Conservation (phyloP, 2,329 filamentous ascomycete genomes). For the Neonectria neomacrospora region DNA sequence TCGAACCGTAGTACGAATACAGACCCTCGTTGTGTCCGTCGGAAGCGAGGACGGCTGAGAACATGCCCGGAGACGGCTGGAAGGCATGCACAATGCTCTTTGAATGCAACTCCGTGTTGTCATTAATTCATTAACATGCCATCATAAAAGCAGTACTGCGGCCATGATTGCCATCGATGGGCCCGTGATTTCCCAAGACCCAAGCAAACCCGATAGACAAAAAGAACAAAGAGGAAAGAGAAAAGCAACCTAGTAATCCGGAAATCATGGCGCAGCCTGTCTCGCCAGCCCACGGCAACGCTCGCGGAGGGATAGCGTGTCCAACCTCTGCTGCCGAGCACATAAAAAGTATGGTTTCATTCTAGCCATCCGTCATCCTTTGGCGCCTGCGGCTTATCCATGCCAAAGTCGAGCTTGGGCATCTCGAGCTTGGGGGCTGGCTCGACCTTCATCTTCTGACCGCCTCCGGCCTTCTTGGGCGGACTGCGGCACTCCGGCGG, state of each 20-base stretch:
- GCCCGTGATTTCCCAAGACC: slow-evolving; percentile 37
- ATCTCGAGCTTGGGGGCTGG: slow-evolving; percentile 71
- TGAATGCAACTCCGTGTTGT: slow-evolving; percentile 44
- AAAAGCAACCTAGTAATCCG: slow-evolving; percentile 30
- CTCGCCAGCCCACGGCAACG: slow-evolving; percentile 15
- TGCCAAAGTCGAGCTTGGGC: slow-evolving; percentile 64
- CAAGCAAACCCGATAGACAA: slow-evolving; percentile 38
- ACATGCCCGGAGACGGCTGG: slow-evolving; percentile 8
- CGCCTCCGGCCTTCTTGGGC: slow-evolving; percentile 48
- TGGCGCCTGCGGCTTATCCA: slow-evolving; percentile 47
- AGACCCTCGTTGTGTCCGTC: neutral
- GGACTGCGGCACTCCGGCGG: slow-evolving; percentile 47
- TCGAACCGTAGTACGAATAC: neutral
- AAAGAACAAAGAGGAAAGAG: slow-evolving; percentile 35
- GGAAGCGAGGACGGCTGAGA: neutral
- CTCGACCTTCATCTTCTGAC: slow-evolving; percentile 62
- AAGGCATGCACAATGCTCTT: slow-evolving; percentile 23
- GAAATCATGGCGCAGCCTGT: slow-evolving; percentile 24
- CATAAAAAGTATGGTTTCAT: slow-evolving; percentile 24
- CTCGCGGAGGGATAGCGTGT: slow-evolving; percentile 6
- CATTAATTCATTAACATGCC: slow-evolving; percentile 55
- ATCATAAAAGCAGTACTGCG: slow-evolving; percentile 47
- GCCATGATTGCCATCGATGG: slow-evolving; percentile 45
- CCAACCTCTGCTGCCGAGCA: slow-evolving; percentile 6
- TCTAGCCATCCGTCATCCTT: slow-evolving; percentile 49